Evolutionary conservation across 352 stramenopile species (phyloP), one percentile per base, ranked within the genome.

Genomic region (Globisporangium solare): DNA sequence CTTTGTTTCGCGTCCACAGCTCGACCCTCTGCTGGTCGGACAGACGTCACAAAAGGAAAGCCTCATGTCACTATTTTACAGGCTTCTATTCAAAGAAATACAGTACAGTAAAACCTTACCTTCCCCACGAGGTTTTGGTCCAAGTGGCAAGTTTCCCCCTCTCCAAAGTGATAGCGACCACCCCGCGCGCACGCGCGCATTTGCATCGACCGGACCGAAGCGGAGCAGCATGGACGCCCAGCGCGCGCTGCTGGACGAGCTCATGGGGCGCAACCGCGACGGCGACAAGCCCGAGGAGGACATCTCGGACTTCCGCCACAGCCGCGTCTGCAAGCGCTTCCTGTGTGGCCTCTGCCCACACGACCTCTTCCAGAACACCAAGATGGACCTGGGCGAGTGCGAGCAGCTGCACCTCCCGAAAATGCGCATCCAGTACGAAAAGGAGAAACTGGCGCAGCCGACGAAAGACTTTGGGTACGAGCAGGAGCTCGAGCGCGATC

Each of bases 261-360:
- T 97, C 45, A 97, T 97, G 89, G 89, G 89, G 35, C 77, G 89
- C 8, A 97, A 97, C 70, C 84, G 89, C 58, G 91, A 97, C 65
- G 85, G 86, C 13, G 87, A 96, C 60, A 73, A 75, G 40, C 82
- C 85, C 5, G 66, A 90, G n/a, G 83, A 94, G 48, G 83, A 92
- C 37, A 70, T 89, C 22, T 61, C 58, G 31, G 79, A 94, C 71
- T 96, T 85, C 50, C 66, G 70, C 13, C 77, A 93, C 61, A 35
- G 67, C 43, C 72, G 76, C 45, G 84, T 95, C 10, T 96, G 86
- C 63, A 94, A 94, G 60, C 60, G 69, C 22, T 96, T 77, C 45
- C 70, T 95, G 18, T 89, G 86, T 40, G 86, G 86, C 0, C 69
- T 94, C 31, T 96, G 86, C 63, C 84, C 83, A 40, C 79, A 95